Base-by-base conservation (phyloP, 2,329 filamentous ascomycete genomes). In the Didymella pinodella region DNA sequence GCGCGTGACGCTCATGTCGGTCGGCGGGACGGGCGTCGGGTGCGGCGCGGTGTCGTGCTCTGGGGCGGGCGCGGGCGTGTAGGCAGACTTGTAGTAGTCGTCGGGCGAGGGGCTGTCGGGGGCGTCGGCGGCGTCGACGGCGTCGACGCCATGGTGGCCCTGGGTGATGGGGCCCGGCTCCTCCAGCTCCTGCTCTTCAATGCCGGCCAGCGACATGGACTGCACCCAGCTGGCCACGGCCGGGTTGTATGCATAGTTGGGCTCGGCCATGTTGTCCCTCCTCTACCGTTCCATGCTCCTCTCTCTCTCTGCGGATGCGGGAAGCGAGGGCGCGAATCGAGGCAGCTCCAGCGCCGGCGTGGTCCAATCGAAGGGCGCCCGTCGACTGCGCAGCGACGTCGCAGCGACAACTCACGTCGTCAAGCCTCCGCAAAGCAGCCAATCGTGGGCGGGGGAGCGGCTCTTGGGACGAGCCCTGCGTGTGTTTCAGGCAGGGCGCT, bases 181-280 rank as follows among this genome's bases (percentile, higher is more conserved):
- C 11, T 51, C 41, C 40, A 28, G 54, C 26, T 53, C 50, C 32
- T 59, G 56, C 56, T 59, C 56, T 28, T 59, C 59, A 52, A 63
- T 63, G 48, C 64, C 51, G 53, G 69, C 71, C 56, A 71, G 62
- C 64, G 68, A 69, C 49, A 72, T 75, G 38, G 73, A 73, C 51
- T 75, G 72, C 61, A 77, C 70, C 71, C 72, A 75, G 65, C 67
- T 72, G 54, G 66, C 68, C 55, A 75, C 70, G 57, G 59, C 64
- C 57, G 70, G 68, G 59, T 68, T 60, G 59, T 68, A 74, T 67
- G 70, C 69, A 69, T 69, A 73, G 54, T 73, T 67, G 64, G 69
- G 68, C 66, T 71, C 69, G 66, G 65, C 70, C 72, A 75, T 75
- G 53, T 56, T 57, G 65, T 66, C 62, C 46, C 56, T 59, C 56